Percentiles rank a stretch among this genome's conserved stretches.
Evolutionary conservation across 1,284 basidiomycete genomes (phyloP).

Genomic region (Irpex lacteus): DNA sequence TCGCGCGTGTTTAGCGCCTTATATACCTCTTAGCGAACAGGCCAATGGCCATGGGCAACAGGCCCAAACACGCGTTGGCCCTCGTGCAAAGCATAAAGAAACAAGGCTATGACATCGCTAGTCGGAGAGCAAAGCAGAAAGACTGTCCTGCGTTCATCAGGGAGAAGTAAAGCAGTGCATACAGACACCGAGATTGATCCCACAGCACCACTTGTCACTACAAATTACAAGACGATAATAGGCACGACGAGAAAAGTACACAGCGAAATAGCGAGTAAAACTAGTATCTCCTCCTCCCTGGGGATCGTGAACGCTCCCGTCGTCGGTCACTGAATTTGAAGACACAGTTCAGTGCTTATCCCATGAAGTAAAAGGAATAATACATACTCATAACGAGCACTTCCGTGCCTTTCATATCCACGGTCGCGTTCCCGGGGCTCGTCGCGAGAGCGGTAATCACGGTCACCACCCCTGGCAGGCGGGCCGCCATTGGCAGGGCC

Average conservation of each 20-base stretch:
- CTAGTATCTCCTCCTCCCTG: conserved; percentile 68
- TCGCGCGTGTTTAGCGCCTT: conserved; percentile 1
- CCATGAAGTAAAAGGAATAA: conserved; percentile 8
- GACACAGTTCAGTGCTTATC: conserved; percentile 6
- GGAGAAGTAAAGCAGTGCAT: neutral
- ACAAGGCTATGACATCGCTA: neutral
- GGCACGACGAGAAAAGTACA: neutral
- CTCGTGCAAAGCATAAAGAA: neutral
- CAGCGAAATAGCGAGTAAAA: neutral
- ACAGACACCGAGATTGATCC: neutral
- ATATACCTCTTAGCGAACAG: neutral
- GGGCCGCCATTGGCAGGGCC: conserved; percentile 23
- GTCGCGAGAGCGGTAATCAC: conserved; percentile 57
- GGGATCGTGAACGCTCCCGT: conserved; percentile 77
- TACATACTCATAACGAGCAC: conserved; percentile 74
- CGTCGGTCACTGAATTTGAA: conserved; percentile 23
- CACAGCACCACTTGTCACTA: neutral
- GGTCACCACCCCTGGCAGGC: conserved; percentile 36
- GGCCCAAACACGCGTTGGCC: neutral
- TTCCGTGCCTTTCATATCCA: conserved; percentile 63
- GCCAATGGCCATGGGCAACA: neutral
- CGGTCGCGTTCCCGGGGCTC: conserved; percentile 67
- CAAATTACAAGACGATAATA: conserved; percentile 3
- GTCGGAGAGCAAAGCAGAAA: neutral
- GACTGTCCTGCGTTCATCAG: neutral